Percentiles rank a stretch among this genome's conserved stretches.
phyloP scores from a whole-genome alignment of 352 stramenopile species.

The Aphanomyces stellatus region DNA sequence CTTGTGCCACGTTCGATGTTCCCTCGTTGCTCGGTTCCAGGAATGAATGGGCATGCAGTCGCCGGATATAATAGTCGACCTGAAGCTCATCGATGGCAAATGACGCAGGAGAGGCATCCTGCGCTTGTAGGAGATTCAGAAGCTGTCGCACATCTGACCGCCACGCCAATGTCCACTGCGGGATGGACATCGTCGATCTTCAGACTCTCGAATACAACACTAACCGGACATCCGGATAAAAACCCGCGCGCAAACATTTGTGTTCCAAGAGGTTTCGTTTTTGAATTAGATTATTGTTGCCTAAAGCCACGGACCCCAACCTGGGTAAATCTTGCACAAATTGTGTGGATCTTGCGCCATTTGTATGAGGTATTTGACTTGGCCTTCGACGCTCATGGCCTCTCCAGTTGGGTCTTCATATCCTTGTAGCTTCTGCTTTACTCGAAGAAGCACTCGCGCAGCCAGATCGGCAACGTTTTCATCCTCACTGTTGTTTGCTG shows the following conservation, averaged over 20 bases:
- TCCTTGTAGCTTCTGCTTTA: constrained; percentile 97
- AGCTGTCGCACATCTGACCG: constrained; percentile 2
- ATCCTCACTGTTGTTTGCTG: constrained; percentile 32
- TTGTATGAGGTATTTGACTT: constrained; percentile 98
- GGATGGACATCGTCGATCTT: neutral
- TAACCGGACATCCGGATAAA: constrained; percentile 14
- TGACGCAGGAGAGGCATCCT: neutral
- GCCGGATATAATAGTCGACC: constrained; percentile 9
- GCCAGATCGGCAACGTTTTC: constrained; percentile 77
- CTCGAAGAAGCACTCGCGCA: constrained; percentile 89
- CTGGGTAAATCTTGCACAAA: constrained; percentile 91
- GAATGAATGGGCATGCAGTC: constrained; percentile 12
- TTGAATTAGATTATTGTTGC: too few species aligned
- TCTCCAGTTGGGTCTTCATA: constrained; percentile 97
- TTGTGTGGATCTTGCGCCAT: constrained; percentile 93
- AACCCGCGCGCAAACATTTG: neutral
- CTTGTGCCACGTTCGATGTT: neutral
- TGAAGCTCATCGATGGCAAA: constrained; percentile 13
- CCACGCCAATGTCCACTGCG: constrained; percentile 7
- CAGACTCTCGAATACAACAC: neutral
- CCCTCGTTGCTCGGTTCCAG: neutral
- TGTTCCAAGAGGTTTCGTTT: neutral
- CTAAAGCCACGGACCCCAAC: constrained; percentile 95
- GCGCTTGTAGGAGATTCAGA: neutral
- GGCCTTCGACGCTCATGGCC: constrained; percentile 95